phyloP scores from a whole-genome alignment of 176 grass and related monocot genomes.

The Luzula sylvatica region DNA sequence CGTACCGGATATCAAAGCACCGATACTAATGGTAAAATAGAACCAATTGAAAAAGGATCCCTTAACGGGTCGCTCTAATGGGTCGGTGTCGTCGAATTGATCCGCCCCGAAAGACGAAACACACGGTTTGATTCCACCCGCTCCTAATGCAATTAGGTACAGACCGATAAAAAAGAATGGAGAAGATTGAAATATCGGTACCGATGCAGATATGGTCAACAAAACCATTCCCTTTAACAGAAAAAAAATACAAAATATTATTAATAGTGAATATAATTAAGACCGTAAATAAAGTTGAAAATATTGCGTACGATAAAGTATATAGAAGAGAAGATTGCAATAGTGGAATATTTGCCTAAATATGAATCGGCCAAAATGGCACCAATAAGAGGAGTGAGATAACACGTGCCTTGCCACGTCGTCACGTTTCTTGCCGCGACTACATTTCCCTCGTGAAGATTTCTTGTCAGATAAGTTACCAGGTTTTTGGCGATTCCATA shows the following conservation, averaged over 20 bases:
- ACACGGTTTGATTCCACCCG: constrained; percentile 70
- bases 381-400: constrained; percentile 52
- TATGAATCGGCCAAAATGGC: constrained; percentile 66
- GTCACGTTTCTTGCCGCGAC: constrained; percentile 44
- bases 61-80: constrained; percentile 11
- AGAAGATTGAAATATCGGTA: constrained; percentile 24
- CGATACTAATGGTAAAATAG: constrained; percentile 71
- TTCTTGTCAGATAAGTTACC: constrained; percentile 54
- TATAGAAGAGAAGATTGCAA: constrained; percentile 38
- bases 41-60: constrained; percentile 13
- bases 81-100: constrained; percentile 34
- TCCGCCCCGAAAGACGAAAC: constrained; percentile 74
- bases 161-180: constrained; percentile 50
- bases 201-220: constrained; percentile 64
- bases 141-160: constrained; percentile 61
- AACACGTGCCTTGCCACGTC: constrained; percentile 67
- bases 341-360: constrained; percentile 55
- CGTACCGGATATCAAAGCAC: constrained; percentile 53
- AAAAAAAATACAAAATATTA: constrained; percentile 2
- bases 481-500: constrained; percentile 62
- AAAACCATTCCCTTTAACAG: constrained; percentile 46
- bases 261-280: background rate
- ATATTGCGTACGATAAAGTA: constrained; percentile 49
- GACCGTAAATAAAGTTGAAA: background rate
- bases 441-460: constrained; percentile 48